phyloP scores from a whole-genome alignment of 1,139 yeast species.

The Pichia sp. region DNA sequence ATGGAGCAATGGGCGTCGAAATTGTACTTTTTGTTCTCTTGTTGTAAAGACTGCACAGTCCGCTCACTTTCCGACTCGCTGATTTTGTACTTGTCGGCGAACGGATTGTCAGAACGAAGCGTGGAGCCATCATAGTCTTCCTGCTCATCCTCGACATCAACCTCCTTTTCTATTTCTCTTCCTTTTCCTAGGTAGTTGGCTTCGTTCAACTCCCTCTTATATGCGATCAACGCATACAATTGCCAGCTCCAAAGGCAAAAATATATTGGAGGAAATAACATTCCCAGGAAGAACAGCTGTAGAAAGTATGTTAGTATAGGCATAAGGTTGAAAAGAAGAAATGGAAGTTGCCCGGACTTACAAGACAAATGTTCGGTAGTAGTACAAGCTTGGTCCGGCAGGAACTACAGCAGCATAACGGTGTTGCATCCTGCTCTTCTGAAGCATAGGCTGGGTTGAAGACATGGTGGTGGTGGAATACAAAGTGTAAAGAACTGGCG shows the following conservation, averaged over 20 bases:
- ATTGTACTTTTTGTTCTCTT: slow-evolving; percentile 2
- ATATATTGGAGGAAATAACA: slow-evolving; percentile 12
- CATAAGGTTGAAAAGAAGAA: neutral
- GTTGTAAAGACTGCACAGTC: neutral
- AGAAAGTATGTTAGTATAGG: slow-evolving; percentile 8
- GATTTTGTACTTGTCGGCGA: slow-evolving; percentile 9
- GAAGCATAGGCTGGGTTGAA: neutral
- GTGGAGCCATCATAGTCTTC: neutral
- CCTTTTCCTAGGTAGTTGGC: neutral
- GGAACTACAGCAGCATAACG: slow-evolving; percentile 13
- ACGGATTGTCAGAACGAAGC: slow-evolving; percentile 7
- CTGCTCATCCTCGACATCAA: neutral
- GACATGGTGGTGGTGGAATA: slow-evolving; percentile 2
- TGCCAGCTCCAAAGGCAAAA: slow-evolving; percentile 12
- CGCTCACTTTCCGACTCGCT: neutral
- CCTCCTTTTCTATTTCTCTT: neutral
- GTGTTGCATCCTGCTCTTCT: neutral
- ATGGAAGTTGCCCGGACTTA: slow-evolving; percentile 6
- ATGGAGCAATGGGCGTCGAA: slow-evolving; percentile 11
- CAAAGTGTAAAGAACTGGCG: neutral
- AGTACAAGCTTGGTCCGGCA: slow-evolving; percentile 11
- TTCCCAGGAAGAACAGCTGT: slow-evolving; percentile 18
- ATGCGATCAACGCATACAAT: slow-evolving; percentile 1
- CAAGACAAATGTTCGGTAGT: slow-evolving; percentile 9
- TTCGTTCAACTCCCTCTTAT: neutral